These are phyloP conservation scores for Colletotrichum salicis DNA, from an alignment of 2,329 filamentous ascomycete genomes.

Conservation along the genomic window DNA sequence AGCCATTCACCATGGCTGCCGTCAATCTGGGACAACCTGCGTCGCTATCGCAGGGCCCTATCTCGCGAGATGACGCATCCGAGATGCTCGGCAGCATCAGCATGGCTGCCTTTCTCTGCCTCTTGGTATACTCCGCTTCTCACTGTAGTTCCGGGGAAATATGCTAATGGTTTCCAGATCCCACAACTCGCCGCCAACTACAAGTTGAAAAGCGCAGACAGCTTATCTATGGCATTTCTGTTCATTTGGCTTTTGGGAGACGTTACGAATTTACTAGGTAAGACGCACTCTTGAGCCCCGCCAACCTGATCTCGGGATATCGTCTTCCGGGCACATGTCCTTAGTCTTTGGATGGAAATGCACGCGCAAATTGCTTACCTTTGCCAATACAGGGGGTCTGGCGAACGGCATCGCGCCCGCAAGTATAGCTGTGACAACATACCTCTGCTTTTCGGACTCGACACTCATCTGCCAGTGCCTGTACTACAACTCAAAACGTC, in stretches of 20 bases:
- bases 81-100: slow-evolving; percentile 31
- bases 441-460: slow-evolving; percentile 24
- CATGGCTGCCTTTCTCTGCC: slow-evolving; percentile 31
- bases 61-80: slow-evolving; percentile 9
- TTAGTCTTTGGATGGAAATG: not conserved
- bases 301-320: not conserved
- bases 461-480: slow-evolving; percentile 29
- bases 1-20: not conserved
- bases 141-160: too few relatives aligned
- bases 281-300: not conserved
- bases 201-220: slow-evolving; percentile 19
- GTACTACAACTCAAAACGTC: slow-evolving; percentile 11
- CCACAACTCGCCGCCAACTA: slow-evolving; percentile 25
- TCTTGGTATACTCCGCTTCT: not conserved
- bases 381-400: not conserved
- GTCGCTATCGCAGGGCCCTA: not conserved
- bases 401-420: slow-evolving; percentile 25
- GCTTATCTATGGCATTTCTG: slow-evolving; percentile 26
- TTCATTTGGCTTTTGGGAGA: slow-evolving; percentile 25
- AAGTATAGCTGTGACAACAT: slow-evolving; percentile 13
- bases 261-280: slow-evolving; percentile 16
- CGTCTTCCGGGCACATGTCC: not conserved
- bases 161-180: not conserved
- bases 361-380: not conserved
- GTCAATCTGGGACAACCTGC: not conserved